Conservation (phyloP, 2,329 filamentous ascomycete genomes). For the Aureobasidium subglaciale region DNA sequence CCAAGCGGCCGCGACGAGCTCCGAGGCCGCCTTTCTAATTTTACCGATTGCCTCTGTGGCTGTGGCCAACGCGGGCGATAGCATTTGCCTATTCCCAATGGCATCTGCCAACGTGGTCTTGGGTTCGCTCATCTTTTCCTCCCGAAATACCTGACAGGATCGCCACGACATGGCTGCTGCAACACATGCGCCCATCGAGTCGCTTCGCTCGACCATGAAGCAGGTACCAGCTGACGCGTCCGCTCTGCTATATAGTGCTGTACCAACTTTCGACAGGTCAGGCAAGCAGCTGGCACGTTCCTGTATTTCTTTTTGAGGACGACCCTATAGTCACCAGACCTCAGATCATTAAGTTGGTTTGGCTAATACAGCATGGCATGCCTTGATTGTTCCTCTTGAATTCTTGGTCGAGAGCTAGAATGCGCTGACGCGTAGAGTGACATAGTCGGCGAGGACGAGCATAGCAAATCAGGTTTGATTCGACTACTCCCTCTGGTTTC, state of each 20-base stretch:
- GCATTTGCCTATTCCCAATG: background rate
- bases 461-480: background rate
- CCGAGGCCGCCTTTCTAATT: background rate
- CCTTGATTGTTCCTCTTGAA: background rate
- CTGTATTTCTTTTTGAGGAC: background rate
- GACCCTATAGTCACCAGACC: background rate
- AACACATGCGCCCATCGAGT: background rate
- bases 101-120: background rate
- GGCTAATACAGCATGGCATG: background rate
- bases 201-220: background rate
- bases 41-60: conserved; percentile 1
- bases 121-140: background rate
- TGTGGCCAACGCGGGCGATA: background rate
- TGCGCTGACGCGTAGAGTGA: background rate
- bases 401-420: background rate
- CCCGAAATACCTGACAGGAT: background rate
- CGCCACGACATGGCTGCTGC: background rate
- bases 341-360: background rate
- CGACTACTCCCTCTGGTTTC: background rate
- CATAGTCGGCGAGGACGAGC: background rate
- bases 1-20: background rate
- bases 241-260: background rate
- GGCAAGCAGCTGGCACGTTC: background rate
- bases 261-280: background rate
- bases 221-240: conserved; percentile 3